Conservation (phyloP, 1,284 basidiomycete species). For the Porodaedalea pini region DNA sequence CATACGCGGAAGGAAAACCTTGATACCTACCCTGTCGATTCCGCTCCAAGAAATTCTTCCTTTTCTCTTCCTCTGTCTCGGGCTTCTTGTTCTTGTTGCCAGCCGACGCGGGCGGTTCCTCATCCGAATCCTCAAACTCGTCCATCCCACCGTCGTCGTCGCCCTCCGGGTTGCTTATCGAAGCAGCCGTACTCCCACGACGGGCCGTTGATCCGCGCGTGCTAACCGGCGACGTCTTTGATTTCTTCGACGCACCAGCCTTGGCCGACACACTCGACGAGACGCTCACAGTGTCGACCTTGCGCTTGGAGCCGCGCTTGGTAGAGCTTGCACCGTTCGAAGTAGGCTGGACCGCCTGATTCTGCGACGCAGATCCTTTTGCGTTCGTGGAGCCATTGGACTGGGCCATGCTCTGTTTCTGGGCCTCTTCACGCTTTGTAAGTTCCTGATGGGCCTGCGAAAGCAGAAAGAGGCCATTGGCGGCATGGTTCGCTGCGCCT, state of each 20-base stretch:
- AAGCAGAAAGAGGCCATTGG: slow-evolving; percentile 90
- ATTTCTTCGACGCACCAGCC: slow-evolving; percentile 37
- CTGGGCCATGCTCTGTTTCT: slow-evolving; percentile 45
- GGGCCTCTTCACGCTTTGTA: slow-evolving; percentile 86
- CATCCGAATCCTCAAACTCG: slow-evolving; percentile 32
- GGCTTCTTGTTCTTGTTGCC: slow-evolving; percentile 55
- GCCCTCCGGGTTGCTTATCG: slow-evolving; percentile 36
- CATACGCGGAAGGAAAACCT: background rate
- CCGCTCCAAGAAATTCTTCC: slow-evolving; percentile 89
- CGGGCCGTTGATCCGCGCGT: slow-evolving; percentile 26
- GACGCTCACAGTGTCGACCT: slow-evolving; percentile 42
- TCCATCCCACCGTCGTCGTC: slow-evolving; percentile 43
- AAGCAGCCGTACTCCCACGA: slow-evolving; percentile 24
- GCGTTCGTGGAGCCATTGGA: slow-evolving; percentile 27
- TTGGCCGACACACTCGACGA: slow-evolving; percentile 27
- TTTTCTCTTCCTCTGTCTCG: slow-evolving; percentile 95
- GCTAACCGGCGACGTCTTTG: slow-evolving; percentile 28
- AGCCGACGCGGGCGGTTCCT: slow-evolving; percentile 21
- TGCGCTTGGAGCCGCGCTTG: slow-evolving; percentile 65
- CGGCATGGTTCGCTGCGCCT: slow-evolving; percentile 54
- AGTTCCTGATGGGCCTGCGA: slow-evolving; percentile 94
- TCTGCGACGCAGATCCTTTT: slow-evolving; percentile 25
- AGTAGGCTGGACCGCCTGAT: slow-evolving; percentile 20
- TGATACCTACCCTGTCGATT: slow-evolving; percentile 80
- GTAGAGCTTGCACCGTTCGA: slow-evolving; percentile 25